Base-by-base conservation (phyloP, 1,139 yeast species). In the Lodderomyces orthopsilosis region DNA sequence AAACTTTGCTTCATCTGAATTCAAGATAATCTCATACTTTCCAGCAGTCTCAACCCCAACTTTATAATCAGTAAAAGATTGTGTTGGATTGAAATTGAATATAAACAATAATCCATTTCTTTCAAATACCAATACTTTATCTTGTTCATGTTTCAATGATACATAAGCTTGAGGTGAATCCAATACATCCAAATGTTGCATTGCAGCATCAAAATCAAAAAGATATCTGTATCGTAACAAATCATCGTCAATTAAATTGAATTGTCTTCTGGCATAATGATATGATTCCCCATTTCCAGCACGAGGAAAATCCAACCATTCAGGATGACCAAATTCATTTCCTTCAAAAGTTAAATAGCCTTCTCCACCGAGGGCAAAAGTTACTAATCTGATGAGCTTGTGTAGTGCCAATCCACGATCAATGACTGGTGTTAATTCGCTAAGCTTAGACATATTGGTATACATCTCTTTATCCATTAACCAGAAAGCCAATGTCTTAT, bases 401-500 rank as follows among this genome's bases (percentile, higher is more conserved):
- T 93, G 98, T 49, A 93, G 71, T 9, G 96, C 81, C 39, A 93
- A 66, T 24, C 98, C 98, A 49, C 98, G 79, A 56, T 90, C 96
- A 51, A 93, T 75, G 12, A 85, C 77, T 2, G 86, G 85, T 1
- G 95, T 85, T 43, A 84, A 69, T 41, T 83, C 87, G 1, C 89
- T 70, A 42, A 91, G 60, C 1, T 72, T 73, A 13, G 95, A 85
- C 98, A 93, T 93, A 65, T 91, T 82, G 36, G 98, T 91, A 65
- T 93, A 93, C 98, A 93, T 90, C 54, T 91, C 96, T 51, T 93
- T 90, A 66, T 93, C 98, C 98, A 93, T 93, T 47, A 93, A 74
- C 98, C 98, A 93, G 60, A 93, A 93, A 0, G 98, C 98, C 50
- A 93, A 68, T 1, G 97, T 89, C 64, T 93, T 93, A 62, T 93